Base-by-base conservation (phyloP, 768 basidiomycete genomes). In the Hygrophorus pudorinus region DNA sequence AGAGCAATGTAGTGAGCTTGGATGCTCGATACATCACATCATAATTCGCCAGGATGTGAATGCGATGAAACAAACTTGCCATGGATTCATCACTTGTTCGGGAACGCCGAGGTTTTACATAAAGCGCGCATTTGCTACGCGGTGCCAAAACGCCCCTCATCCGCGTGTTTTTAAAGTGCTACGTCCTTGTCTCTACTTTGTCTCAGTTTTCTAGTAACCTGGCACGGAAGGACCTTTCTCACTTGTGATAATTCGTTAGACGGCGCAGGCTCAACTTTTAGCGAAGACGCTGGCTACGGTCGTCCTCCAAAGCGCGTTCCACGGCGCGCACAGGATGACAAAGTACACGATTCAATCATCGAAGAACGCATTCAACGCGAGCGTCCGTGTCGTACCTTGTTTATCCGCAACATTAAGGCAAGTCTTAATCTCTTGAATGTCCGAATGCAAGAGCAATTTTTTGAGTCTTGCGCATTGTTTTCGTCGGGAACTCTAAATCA, bases 371-470 rank as follows among this genome's bases (percentile, higher is more conserved):
- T 92, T 53, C 81, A 89, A 60, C 80, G 86, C 51, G 94, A 99
- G 70, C 74, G 91, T 53, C 91, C 91, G 1, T 97, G 96, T 64
- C 78, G 96, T 42, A 97, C 92, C 2, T 67, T 99, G 28, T 99
- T 99, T 59, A 92, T 98, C 52, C 81, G 96, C 54, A 99, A 99
- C 60, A 89, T 99, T 57, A 96, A 92, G 82, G 94, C 87, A 66
- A 83, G 89, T 71, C 46, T 42, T 44, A n/a, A 40, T 41, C 40
- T 49, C 44, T 42, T 29, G 18, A 34, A 11, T 43, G n/a, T 17
- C 33, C 17, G 37, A 27, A 29, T n/a, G 39, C 18, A 41, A 41
- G 11, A 13, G 38, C 39, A 34, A 33, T 29, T 36, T 30, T 16
- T 16, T 16, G 13, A 16, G 40, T 43, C 32, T 21, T 35, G 18